A percentile compares a stretch with the other conserved stretches of the same genome.
Evolutionary conservation across 768 basidiomycete species (phyloP).

Genomic region (Kwoniella newhampshirensis): DNA sequence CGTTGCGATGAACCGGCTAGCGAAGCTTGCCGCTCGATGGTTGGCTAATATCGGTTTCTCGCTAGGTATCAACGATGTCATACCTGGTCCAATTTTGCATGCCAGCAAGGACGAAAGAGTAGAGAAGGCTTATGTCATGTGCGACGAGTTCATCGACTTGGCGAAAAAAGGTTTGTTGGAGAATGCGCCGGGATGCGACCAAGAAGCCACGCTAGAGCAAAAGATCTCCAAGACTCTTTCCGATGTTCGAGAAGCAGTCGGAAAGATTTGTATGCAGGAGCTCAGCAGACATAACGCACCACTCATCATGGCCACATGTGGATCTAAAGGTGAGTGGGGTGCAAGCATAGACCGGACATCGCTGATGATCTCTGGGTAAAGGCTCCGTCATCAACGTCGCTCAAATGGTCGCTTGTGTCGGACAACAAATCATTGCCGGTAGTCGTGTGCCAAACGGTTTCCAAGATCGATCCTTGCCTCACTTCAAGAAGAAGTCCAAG

Average conservation of each 20-base stretch:
- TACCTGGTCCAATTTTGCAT: conserved; percentile 82
- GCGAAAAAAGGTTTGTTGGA: conserved; percentile 89
- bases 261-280: conserved; percentile 96
- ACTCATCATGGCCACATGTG: conserved; percentile 97
- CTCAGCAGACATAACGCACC: conserved; percentile 96
- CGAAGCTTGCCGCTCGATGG: conserved; percentile 92
- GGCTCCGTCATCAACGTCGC: conserved; percentile 99
- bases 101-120: conserved; percentile 80
- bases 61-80: conserved; percentile 96
- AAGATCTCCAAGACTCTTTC: conserved; percentile 89
- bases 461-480: conserved; percentile 97
- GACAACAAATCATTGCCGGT: conserved; percentile 97
- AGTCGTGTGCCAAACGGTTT: conserved; percentile 98
- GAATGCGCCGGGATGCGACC: conserved; percentile 96
- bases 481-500: conserved; percentile 94
- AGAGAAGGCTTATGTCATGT: conserved; percentile 81
- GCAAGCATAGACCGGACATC: conserved; percentile 16
- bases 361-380: conserved; percentile 46
- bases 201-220: conserved; percentile 96
- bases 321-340: conserved; percentile 77
- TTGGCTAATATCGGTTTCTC: conserved; percentile 97
- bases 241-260: conserved; percentile 91
- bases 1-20: conserved; percentile 89
- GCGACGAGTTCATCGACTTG: conserved; percentile 78
- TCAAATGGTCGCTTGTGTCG: conserved; percentile 99